Conservation (phyloP, 768 basidiomycete species). For the Phlebiopsis flavidoalba region DNA sequence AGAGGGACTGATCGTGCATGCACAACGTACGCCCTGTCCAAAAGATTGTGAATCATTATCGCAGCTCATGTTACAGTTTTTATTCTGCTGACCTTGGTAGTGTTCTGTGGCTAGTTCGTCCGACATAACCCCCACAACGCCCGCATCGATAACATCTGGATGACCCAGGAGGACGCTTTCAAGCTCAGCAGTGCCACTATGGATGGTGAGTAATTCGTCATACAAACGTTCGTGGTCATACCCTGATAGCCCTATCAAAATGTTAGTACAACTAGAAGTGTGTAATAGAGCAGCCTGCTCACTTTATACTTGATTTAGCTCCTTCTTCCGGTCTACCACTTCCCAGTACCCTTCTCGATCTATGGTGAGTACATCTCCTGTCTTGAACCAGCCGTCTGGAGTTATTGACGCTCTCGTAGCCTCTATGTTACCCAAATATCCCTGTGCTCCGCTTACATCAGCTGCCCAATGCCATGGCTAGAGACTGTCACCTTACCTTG, state of each 20-base stretch:
- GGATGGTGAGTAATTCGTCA: slow-evolving; percentile 7
- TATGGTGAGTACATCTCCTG: slow-evolving; percentile 35
- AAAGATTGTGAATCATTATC: not conserved
- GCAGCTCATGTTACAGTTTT: not conserved
- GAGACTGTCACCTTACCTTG: slow-evolving; percentile 34
- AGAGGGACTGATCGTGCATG: slow-evolving; percentile 30
- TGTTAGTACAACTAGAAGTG: not conserved
- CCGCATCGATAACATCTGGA: slow-evolving; percentile 70
- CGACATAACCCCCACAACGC: slow-evolving; percentile 71
- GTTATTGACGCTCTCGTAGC: slow-evolving; percentile 35
- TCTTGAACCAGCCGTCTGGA: slow-evolving; percentile 37
- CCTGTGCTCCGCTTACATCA: slow-evolving; percentile 24
- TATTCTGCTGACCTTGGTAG: slow-evolving; percentile 54
- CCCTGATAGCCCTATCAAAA: slow-evolving; percentile 4
- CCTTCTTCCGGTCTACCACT: slow-evolving; percentile 30
- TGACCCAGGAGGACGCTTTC: slow-evolving; percentile 73
- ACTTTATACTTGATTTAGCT: slow-evolving; percentile 27
- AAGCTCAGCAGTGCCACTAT: slow-evolving; percentile 79
- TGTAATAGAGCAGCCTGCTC: not conserved
- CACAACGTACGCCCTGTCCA: slow-evolving; percentile 57
- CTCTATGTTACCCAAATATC: slow-evolving; percentile 27
- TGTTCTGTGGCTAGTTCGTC: slow-evolving; percentile 71
- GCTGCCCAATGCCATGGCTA: not conserved
- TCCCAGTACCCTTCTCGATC: slow-evolving; percentile 34
- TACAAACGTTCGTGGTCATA: slow-evolving; percentile 23